phyloP scores from a whole-genome alignment of 1,284 basidiomycete genomes.

The Apiotrichum sp. region DNA sequence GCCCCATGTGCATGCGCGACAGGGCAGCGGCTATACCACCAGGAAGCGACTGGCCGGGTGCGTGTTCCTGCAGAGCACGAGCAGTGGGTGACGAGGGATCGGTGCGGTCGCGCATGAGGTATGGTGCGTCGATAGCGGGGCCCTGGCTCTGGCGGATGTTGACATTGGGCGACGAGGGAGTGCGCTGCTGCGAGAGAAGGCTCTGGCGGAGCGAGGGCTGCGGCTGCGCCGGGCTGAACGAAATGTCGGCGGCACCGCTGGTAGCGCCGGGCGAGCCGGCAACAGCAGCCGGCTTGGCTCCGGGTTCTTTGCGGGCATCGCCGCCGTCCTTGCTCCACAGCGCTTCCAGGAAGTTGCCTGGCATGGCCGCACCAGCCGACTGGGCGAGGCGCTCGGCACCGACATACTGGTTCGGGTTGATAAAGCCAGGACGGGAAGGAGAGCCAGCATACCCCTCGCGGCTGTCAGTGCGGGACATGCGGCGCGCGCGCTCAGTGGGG shows the following conservation, averaged over 20 bases:
- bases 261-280: not conserved
- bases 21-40: slow-evolving; percentile 44
- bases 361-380: slow-evolving; percentile 41
- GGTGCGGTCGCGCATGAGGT: slow-evolving; percentile 23
- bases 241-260: slow-evolving; percentile 16
- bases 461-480: slow-evolving; percentile 59
- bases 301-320: slow-evolving; percentile 28
- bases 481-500: slow-evolving; percentile 68
- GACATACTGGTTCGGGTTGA: slow-evolving; percentile 17
- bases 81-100: slow-evolving; percentile 35
- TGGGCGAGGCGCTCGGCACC: slow-evolving; percentile 38
- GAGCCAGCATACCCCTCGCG: slow-evolving; percentile 32
- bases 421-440: slow-evolving; percentile 22
- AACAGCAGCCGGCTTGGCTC: not conserved
- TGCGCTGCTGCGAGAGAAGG: slow-evolving; percentile 33
- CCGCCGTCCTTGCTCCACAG: slow-evolving; percentile 43
- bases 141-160: slow-evolving; percentile 12
- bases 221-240: slow-evolving; percentile 27
- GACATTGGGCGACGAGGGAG: slow-evolving; percentile 7
- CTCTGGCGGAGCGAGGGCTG: slow-evolving; percentile 23
- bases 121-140: slow-evolving; percentile 24
- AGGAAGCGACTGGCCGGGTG: slow-evolving; percentile 44
- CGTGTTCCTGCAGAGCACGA: slow-evolving; percentile 41
- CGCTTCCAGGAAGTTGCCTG: slow-evolving; percentile 37
- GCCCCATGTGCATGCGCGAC: slow-evolving; percentile 43